Conservation (phyloP, 1,284 basidiomycete species). For the Phellinidium pouzarii region DNA sequence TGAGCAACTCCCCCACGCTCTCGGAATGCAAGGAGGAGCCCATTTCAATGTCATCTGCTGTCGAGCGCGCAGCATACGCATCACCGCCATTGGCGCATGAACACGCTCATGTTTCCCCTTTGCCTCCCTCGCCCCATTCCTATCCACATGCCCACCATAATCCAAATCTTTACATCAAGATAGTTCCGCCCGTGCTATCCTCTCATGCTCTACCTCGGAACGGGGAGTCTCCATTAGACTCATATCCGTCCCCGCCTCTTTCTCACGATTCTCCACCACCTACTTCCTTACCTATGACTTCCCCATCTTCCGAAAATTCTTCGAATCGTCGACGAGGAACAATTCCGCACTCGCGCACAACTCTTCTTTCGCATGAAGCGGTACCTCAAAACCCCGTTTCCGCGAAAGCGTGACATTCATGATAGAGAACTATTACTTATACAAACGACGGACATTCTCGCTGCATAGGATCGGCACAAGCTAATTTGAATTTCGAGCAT, state of each 20-base stretch:
- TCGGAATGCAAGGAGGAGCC: slow-evolving; percentile 17
- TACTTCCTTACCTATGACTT: slow-evolving; percentile 12
- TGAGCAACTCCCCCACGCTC: slow-evolving; percentile 31
- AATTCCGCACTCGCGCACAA: background rate
- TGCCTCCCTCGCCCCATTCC: slow-evolving; percentile 13
- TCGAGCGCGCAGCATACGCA: slow-evolving; percentile 17
- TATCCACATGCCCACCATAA: slow-evolving; percentile 16
- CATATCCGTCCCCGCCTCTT: slow-evolving; percentile 72
- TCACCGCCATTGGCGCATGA: slow-evolving; percentile 17
- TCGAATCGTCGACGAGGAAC: slow-evolving; percentile 6
- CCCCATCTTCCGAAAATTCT: slow-evolving; percentile 7
- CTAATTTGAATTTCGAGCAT: background rate
- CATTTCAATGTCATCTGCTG: slow-evolving; percentile 15
- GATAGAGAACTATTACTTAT: background rate
- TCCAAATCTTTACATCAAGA: slow-evolving; percentile 31
- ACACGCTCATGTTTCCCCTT: slow-evolving; percentile 9
- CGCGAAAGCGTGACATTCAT: background rate
- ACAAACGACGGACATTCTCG: background rate
- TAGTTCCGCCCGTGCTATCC: slow-evolving; percentile 22
- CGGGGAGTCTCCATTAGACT: slow-evolving; percentile 38
- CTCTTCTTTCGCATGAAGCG: background rate
- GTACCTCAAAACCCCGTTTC: background rate
- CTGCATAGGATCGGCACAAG: background rate
- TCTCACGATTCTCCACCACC: slow-evolving; percentile 63
- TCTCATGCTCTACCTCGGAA: slow-evolving; percentile 13